Evolutionary conservation across 495 filamentous ascomycete genomes (phyloP).

Genomic region (Niebla homalea): DNA sequence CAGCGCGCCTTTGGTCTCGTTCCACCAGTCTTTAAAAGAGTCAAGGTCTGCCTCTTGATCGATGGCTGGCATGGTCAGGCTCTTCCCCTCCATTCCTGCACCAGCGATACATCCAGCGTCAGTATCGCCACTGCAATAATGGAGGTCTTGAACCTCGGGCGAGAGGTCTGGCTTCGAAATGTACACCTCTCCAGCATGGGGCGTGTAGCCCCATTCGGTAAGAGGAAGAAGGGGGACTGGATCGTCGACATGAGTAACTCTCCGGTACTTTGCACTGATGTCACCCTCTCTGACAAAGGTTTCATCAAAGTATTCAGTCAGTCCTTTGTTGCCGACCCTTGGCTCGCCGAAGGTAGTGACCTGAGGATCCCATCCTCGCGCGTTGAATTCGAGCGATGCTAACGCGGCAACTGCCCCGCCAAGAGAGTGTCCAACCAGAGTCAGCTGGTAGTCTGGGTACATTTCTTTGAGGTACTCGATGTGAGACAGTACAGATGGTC

Average conservation of each 20-base stretch:
- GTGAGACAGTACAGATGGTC: constrained; percentile 45
- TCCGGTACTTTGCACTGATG: constrained; percentile 40
- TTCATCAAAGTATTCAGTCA: constrained; percentile 54
- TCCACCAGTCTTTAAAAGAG: constrained; percentile 13
- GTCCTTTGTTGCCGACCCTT: constrained; percentile 59
- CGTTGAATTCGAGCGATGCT: constrained; percentile 61
- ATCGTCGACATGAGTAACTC: constrained; percentile 76
- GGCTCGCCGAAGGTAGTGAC: constrained; percentile 95
- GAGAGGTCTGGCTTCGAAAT: constrained; percentile 59
- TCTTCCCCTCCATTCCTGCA: constrained; percentile 22
- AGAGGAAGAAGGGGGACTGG: constrained; percentile 83
- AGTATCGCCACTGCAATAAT: constrained; percentile 52
- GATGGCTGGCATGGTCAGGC: constrained; percentile 9
- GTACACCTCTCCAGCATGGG: constrained; percentile 77
- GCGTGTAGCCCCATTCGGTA: constrained; percentile 70
- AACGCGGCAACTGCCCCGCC: constrained; percentile 87
- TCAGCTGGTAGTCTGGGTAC: constrained; percentile 59
- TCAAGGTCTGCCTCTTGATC: constrained; percentile 16
- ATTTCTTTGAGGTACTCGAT: constrained; percentile 37
- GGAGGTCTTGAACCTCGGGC: constrained; percentile 53
- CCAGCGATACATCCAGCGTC: constrained; percentile 61
- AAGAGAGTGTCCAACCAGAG: constrained; percentile 79
- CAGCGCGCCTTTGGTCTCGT: constrained; percentile 21
- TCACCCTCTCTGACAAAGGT: constrained; percentile 36
- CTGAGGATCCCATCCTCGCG: constrained; percentile 52